Evolutionary conservation across 164 flowering plant species (phyloP).

Genomic region (Taxillus chinensis): DNA sequence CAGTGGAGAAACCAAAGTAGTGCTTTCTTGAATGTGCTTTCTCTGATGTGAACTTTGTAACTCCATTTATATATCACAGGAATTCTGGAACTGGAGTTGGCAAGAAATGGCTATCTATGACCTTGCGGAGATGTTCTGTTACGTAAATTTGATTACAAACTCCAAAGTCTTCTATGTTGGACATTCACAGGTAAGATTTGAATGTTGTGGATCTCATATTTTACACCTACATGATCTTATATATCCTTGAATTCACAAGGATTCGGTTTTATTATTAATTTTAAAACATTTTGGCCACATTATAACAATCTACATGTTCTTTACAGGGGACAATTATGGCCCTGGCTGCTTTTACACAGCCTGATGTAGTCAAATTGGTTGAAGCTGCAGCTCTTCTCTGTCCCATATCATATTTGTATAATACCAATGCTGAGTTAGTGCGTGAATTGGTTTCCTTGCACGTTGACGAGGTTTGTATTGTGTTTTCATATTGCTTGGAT

Average conservation of each 20-base stretch:
- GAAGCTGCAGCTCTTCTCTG: conserved; percentile 83
- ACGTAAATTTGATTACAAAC: conserved; percentile 40
- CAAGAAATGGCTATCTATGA: conserved; percentile 80
- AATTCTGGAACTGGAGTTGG: conserved; percentile 99
- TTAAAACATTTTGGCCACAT: conserved; percentile 2
- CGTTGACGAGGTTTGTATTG: conserved; percentile 61
- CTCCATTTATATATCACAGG: conserved; percentile 32
- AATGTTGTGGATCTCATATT: conserved; percentile 11
- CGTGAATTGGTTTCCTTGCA: conserved; percentile 61
- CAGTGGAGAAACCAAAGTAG: too few relatives aligned
- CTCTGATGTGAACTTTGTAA: too few relatives aligned
- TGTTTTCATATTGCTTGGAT: neutral
- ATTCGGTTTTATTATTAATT: neutral
- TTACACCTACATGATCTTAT: neutral
- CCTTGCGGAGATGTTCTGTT: conserved; percentile 62
- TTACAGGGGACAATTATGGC: conserved; percentile 87
- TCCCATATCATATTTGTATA: conserved; percentile 84
- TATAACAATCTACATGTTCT: neutral
- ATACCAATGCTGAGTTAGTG: conserved; percentile 60
- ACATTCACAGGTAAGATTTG: conserved; percentile 64
- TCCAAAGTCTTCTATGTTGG: conserved; percentile 74
- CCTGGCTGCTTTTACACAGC: conserved; percentile 80
- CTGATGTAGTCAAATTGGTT: conserved; percentile 65
- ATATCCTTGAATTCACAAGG: neutral
- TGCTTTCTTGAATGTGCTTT: too few relatives aligned